A percentile compares a stretch with the other conserved stretches of the same genome.
Evolutionary conservation across 495 filamentous ascomycete species (phyloP).

Genomic region (Rhypophila decipiens): DNA sequence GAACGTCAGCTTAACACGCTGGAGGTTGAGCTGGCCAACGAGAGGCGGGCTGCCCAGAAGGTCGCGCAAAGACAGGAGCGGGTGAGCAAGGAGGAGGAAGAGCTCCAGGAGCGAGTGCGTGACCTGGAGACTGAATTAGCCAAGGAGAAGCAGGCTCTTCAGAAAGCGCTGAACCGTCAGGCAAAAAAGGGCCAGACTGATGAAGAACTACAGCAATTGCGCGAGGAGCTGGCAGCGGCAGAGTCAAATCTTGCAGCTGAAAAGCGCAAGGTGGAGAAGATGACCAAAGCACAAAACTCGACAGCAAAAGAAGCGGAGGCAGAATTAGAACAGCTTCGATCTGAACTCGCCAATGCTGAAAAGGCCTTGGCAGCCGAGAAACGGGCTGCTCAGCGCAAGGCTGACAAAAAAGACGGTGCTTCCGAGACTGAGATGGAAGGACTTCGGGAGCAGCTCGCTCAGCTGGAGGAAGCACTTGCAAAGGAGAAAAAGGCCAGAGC

Average conservation of each 20-base stretch:
- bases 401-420: constrained; percentile 32
- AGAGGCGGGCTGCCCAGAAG: constrained; percentile 62
- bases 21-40: constrained; percentile 73
- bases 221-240: constrained; percentile 15
- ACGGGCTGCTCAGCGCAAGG: constrained; percentile 47
- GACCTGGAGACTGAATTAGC: constrained; percentile 46
- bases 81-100: constrained; percentile 34
- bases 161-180: constrained; percentile 25
- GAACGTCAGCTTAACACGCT: constrained; percentile 67
- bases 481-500: constrained; percentile 37
- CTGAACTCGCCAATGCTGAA: constrained; percentile 49
- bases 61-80: constrained; percentile 46
- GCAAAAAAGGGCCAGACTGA: constrained; percentile 27
- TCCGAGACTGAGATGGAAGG: constrained; percentile 25
- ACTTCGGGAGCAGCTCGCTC: constrained; percentile 27
- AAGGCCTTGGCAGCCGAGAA: constrained; percentile 35
- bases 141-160: constrained; percentile 38
- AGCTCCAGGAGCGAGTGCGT: constrained; percentile 39
- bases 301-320: constrained; percentile 28
- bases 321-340: constrained; percentile 30
- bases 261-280: constrained; percentile 27
- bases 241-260: constrained; percentile 26
- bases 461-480: constrained; percentile 32
- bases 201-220: constrained; percentile 26
- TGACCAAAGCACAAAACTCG: constrained; percentile 20